Percentiles rank a stretch among this genome's conserved stretches.
Conservation (phyloP, 83 land plant genomes). For the Larix sibirica region DNA sequence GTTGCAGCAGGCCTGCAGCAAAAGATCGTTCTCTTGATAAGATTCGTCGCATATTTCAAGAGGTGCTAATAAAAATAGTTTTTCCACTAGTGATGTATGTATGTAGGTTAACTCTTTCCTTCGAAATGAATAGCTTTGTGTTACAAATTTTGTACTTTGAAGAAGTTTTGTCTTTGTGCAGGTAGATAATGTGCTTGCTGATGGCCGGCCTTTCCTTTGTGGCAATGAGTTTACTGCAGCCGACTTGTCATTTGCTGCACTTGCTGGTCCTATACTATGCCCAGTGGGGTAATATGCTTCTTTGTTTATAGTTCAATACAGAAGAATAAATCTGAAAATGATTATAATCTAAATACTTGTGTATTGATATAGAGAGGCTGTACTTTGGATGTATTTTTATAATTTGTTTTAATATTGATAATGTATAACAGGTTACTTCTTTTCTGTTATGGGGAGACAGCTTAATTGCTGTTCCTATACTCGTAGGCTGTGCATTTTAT, state of each 20-base stretch:
- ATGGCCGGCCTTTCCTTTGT: slow-evolving; percentile 49
- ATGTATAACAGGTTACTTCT: background rate
- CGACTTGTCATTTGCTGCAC: slow-evolving; percentile 47
- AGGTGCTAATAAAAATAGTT: slow-evolving; percentile 17
- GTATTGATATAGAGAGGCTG: background rate
- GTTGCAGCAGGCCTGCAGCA: slow-evolving; percentile 26
- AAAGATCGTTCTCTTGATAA: slow-evolving; percentile 31
- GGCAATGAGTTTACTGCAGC: slow-evolving; percentile 48
- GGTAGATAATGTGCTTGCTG: slow-evolving; percentile 50
- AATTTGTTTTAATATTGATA: background rate
- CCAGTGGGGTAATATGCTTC: slow-evolving; percentile 23
- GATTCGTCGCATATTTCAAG: slow-evolving; percentile 31
- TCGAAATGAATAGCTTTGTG: background rate
- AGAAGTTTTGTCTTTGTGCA: background rate
- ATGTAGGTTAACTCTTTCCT: background rate
- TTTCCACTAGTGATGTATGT: background rate
- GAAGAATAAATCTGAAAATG: background rate
- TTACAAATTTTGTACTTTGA: background rate
- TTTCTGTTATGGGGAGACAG: background rate
- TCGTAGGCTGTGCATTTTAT: background rate
- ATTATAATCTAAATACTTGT: background rate
- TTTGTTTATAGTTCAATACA: background rate
- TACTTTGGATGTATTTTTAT: background rate
- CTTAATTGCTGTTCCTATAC: background rate
- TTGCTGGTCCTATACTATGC: slow-evolving; percentile 35